phyloP scores from a whole-genome alignment of 768 basidiomycete species.

The button mushroom (Agaricus bisporus) region DNA sequence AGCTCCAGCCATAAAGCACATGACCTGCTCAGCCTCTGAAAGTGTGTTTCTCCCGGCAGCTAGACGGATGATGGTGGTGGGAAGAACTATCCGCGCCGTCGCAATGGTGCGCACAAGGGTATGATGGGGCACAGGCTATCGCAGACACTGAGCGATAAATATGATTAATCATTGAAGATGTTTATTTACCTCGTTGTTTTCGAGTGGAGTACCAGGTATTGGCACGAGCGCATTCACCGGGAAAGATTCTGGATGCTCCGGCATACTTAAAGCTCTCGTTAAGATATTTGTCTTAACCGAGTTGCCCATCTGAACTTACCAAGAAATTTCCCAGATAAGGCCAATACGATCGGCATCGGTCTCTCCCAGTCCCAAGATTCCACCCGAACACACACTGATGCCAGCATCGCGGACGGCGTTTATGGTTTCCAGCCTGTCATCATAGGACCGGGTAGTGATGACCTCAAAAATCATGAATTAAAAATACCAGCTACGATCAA shows the following conservation, averaged over 20 bases:
- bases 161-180: slow-evolving; percentile 30
- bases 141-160: slow-evolving; percentile 10
- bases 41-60: slow-evolving; percentile 91
- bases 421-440: slow-evolving; percentile 89
- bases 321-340: slow-evolving; percentile 89
- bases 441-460: slow-evolving; percentile 91
- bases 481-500: neutral
- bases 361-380: slow-evolving; percentile 93
- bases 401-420: slow-evolving; percentile 88
- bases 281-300: slow-evolving; percentile 3
- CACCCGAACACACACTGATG: slow-evolving; percentile 95
- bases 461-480: slow-evolving; percentile 46
- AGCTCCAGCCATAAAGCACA: slow-evolving; percentile 98
- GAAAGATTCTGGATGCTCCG: slow-evolving; percentile 97
- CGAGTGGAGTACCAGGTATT: slow-evolving; percentile 90
- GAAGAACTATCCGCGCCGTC: slow-evolving; percentile 89
- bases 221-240: slow-evolving; percentile 97
- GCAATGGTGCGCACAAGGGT: slow-evolving; percentile 90
- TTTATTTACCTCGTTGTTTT: slow-evolving; percentile 69
- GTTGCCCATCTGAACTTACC: slow-evolving; percentile 41
- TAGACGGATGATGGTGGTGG: slow-evolving; percentile 88
- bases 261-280: slow-evolving; percentile 50
- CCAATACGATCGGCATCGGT: slow-evolving; percentile 85
- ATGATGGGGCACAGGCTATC: slow-evolving; percentile 74
- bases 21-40: slow-evolving; percentile 87